Base-by-base conservation (phyloP, 257 asterid genomes). In the Jacaranda copaia region DNA sequence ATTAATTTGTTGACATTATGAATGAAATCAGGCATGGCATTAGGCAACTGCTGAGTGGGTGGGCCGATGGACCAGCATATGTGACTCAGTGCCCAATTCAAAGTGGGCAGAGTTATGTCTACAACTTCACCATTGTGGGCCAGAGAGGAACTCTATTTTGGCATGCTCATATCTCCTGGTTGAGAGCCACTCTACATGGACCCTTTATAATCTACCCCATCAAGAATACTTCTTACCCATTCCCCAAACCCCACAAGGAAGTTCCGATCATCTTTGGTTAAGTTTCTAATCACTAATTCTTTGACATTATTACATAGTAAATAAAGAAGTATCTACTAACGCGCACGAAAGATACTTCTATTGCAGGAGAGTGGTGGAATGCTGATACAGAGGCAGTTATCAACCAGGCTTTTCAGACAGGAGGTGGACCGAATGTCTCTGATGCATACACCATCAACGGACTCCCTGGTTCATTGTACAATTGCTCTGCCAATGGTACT, bases 101-200 rank as follows among this genome's bases (percentile, higher is more conserved):
- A 55, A 88, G 61, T 0, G 92, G 92, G 10, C 92, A 89, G 59
- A 88, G 87, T 63, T 91, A 86, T 73, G 81, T 76, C 0, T 87
- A 91, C 80, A 89, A 89, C 57, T 91, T 88, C 88, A 89, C 92
- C 65, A 85, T 89, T 16, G 51, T 70, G 42, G 92, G 93, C 5
- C 95, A 89, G 57, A 81, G 95, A 76, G 97, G 97, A 77, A 88
- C 95, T 9, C 81, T 89, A 0, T 81, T 80, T 68, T 91, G 89
- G 89, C 95, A 89, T 85, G 97, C 97, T 18, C 97, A 91, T 58
- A 73, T 86, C 73, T 82, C 94, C 25, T 91, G 97, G 97, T 66
- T 89, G 59, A 79, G 95, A 72, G 88, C 88, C 67, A 86, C 92
- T 15, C 76, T 89, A 3, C 79, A 89, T 73, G 93, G 97, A 13